Evolutionary conservation across 1,284 basidiomycete species (phyloP), one percentile per base, ranked within the genome.

Genomic region (Ganoderma leucocontextum): DNA sequence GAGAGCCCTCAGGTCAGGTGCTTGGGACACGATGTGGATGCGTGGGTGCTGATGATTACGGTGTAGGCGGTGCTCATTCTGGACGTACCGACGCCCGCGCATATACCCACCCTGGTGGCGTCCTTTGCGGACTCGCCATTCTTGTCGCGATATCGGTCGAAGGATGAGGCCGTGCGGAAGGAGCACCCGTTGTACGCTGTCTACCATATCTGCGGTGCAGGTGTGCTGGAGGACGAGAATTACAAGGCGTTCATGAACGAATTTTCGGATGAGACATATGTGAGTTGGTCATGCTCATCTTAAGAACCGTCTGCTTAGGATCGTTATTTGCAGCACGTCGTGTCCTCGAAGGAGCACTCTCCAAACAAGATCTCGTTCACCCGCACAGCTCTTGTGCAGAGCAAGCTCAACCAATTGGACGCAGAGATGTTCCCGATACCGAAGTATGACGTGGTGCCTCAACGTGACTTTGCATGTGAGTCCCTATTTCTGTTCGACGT

Each of bases 311-410:
- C 42, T 41, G 22, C 55, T 63, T 4, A 67, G 57, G 53, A n/a
- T 61, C 41, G 41, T n/a, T 22, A 13, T 61, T 66, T 65, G 25
- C 67, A 72, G 68, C 72, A 73, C 64, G 33, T 75, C 22, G 29
- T 63, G 49, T 64, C 33, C 12, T 91, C 93, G 44, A 82, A 83
- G 41, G 83, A 87, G 69, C 82, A 90, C 65, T 81, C 82, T 52
- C 80, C 89, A 5, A 89, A 97, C 79, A 88, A 86, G 4, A 83
- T 94, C 33, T 90, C 90, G 17, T 97, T 95, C 76, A 91, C 90
- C 0, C 91, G 90, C 29, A 87, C 91, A 10, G 91, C 92, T 2
- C 89, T 89, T 74, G 88, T 89, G 68, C 91, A 93, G 64, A 83
- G 95, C 22, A 86, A 89, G 55, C 84, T 98, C 6, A 89, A 89